Percentiles rank a stretch among this genome's conserved stretches.
phyloP scores from a whole-genome alignment of 495 filamentous ascomycete genomes.

The Aspergillus wentii region DNA sequence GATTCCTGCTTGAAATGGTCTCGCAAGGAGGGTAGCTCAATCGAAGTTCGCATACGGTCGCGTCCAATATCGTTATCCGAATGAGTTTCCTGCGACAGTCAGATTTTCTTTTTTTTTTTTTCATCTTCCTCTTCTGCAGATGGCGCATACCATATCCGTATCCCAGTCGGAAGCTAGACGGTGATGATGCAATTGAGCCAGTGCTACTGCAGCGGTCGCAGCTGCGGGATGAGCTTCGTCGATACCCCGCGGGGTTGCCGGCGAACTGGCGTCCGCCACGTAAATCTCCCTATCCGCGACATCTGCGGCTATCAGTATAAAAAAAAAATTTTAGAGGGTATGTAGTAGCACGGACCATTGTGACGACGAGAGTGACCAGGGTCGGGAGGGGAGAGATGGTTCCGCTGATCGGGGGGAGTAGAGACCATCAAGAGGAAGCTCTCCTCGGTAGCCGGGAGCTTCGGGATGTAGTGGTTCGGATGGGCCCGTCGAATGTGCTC shows the following conservation, averaged over 20 bases:
- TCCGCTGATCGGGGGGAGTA: slow-evolving; percentile 75
- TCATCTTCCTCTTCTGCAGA: too few relatives aligned
- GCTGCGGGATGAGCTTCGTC: slow-evolving; percentile 68
- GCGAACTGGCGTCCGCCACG: slow-evolving; percentile 63
- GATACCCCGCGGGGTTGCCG: slow-evolving; percentile 64
- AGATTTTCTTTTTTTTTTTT: neutral
- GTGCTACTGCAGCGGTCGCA: slow-evolving; percentile 77
- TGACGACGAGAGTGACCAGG: slow-evolving; percentile 32
- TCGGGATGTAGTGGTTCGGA: slow-evolving; percentile 95
- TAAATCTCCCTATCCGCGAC: slow-evolving; percentile 47
- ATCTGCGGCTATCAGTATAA: slow-evolving; percentile 33
- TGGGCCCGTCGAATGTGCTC: slow-evolving; percentile 98
- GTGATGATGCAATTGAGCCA: slow-evolving; percentile 83
- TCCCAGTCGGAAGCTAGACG: slow-evolving; percentile 80
- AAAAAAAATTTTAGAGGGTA: neutral
- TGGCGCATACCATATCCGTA: slow-evolving; percentile 71
- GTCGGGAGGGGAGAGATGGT: slow-evolving; percentile 52
- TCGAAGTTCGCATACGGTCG: slow-evolving; percentile 52
- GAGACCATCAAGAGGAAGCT: slow-evolving; percentile 96
- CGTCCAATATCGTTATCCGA: slow-evolving; percentile 66
- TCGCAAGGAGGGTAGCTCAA: slow-evolving; percentile 71
- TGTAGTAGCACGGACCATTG: slow-evolving; percentile 26
- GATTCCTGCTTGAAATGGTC: slow-evolving; percentile 69
- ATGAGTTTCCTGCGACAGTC: slow-evolving; percentile 54
- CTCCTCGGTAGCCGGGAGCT: slow-evolving; percentile 97